Conservation (phyloP, 1,284 basidiomycete genomes). For the Cutaneotrichosporon sp. region DNA sequence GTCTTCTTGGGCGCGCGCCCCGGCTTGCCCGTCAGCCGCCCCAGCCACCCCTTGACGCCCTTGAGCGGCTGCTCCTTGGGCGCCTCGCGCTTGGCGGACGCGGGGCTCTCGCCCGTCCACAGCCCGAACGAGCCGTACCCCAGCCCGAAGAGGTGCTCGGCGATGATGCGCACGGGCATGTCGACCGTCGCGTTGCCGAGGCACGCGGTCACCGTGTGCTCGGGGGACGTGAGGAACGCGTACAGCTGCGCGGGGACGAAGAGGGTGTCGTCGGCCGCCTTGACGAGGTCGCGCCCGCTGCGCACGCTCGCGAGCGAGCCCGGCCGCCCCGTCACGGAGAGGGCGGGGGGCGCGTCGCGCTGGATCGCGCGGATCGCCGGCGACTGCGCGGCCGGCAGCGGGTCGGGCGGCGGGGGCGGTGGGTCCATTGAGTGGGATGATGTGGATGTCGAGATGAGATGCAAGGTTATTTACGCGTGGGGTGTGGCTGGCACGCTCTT, state of each 20-base stretch:
- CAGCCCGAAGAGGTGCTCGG: slow-evolving; percentile 28
- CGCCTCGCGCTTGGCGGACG: not conserved
- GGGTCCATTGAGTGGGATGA: too few species aligned
- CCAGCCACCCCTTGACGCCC: slow-evolving; percentile 14
- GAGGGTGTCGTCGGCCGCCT: slow-evolving; percentile 13
- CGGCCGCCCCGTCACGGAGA: not conserved
- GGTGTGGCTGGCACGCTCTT: not conserved
- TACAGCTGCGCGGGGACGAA: slow-evolving; percentile 23
- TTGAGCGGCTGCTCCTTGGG: slow-evolving; percentile 12
- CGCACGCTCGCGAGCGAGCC: slow-evolving; percentile 11
- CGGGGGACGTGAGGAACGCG: slow-evolving; percentile 22
- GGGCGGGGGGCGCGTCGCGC: slow-evolving; percentile 12
- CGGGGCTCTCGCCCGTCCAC: slow-evolving; percentile 11
- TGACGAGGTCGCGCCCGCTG: slow-evolving; percentile 22
- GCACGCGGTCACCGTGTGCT: slow-evolving; percentile 23
- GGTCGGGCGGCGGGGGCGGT: not conserved
- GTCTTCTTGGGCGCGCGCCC: not conserved
- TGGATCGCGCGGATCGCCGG: slow-evolving; percentile 18
- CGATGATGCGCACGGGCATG: slow-evolving; percentile 27
- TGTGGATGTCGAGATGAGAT: not conserved
- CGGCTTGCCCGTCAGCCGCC: not conserved
- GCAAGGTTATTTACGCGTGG: not conserved
- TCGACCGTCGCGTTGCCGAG: slow-evolving; percentile 27
- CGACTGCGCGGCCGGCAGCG: slow-evolving; percentile 15
- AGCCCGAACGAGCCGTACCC: slow-evolving; percentile 22